Evolutionary conservation across 2,329 filamentous ascomycete genomes (phyloP), one percentile per base, ranked within the genome.

Genomic region (Cordyceps tenuipes): DNA sequence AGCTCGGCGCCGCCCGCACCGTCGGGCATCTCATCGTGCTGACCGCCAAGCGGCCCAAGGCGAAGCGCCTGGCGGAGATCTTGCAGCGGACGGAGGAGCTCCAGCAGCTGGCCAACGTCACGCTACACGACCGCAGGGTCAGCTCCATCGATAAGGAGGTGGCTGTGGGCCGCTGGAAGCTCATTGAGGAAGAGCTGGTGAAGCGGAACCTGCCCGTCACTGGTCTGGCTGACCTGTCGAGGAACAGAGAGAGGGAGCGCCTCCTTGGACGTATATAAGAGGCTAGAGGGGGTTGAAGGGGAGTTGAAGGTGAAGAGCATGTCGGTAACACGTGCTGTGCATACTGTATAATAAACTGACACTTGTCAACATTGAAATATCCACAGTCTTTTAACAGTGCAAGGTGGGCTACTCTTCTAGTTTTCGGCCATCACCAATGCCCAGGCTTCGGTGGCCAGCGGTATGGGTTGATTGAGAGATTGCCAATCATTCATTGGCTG

Each of bases 131-230:
- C 29, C 80, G 80, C 64, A 85, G 86, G 67, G 77, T 90, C 62
- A 91, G 85, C 8, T 82, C 84, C 10, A 84, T 89, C 39, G 83
- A 93, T 71, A 85, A 84, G 71, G 89, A 93, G 73, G 84, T 82
- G 66, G 79, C 82, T 53, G 71, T 89, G 47, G 91, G 91, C 31
- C 79, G 89, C 67, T 89, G 87, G 83, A 94, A 94, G 82, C 72
- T 91, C 54, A 90, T 93, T 68, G 82, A 89, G 71, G 77, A 85
- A 68, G 87, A 90, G 73, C 76, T 93, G 63, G 74, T 74, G 68
- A 79, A 82, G 69, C 78, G 86, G 60, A 81, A 80, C 17, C 71
- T 92, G 65, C 83, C 86, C 8, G 74, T 84, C 17, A 76, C 75
- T 3, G 83, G 82, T 3, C 74, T 75, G 52, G 72, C 70, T 9